Evolutionary conservation across 2,329 filamentous ascomycete species (phyloP).

Genomic region (Aureobasidium sp.): DNA sequence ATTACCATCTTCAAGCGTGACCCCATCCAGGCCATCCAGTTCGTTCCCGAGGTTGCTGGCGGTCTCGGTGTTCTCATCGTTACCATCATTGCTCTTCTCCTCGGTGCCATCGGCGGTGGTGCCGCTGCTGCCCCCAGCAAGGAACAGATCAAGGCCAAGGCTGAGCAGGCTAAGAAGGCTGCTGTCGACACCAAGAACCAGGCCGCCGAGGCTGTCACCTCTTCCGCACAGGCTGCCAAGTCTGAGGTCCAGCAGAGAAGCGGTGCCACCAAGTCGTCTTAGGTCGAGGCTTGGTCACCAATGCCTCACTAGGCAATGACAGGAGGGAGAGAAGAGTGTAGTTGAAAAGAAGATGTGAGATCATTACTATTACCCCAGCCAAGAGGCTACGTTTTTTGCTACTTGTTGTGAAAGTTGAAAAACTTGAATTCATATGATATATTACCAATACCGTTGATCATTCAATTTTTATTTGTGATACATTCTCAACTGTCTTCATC

Average conservation of each 20-base stretch:
- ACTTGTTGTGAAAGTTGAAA: neutral
- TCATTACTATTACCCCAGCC: constrained; percentile 1
- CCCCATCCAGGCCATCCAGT: constrained; percentile 75
- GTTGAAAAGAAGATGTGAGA: neutral
- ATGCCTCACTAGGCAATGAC: neutral
- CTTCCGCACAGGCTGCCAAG: constrained; percentile 67
- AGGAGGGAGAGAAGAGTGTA: neutral
- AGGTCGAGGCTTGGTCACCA: neutral
- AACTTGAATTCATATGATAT: neutral
- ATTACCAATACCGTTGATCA: neutral
- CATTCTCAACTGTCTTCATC: neutral
- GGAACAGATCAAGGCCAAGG: constrained; percentile 59
- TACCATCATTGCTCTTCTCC: constrained; percentile 61
- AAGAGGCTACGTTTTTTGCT: constrained; percentile 1
- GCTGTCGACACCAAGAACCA: constrained; percentile 58
- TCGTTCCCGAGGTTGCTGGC: constrained; percentile 84
- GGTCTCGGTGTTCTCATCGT: constrained; percentile 63
- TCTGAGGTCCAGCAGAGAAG: constrained; percentile 54
- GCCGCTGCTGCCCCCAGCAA: constrained; percentile 53
- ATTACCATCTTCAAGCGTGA: constrained; percentile 72
- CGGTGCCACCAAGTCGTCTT: constrained; percentile 30
- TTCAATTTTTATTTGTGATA: neutral
- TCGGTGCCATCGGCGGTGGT: constrained; percentile 56
- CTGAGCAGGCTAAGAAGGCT: constrained; percentile 67
- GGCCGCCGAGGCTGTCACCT: constrained; percentile 54